Conservation (phyloP, 2,329 filamentous ascomycete species). For the Aspergillus brunneoviolaceus region DNA sequence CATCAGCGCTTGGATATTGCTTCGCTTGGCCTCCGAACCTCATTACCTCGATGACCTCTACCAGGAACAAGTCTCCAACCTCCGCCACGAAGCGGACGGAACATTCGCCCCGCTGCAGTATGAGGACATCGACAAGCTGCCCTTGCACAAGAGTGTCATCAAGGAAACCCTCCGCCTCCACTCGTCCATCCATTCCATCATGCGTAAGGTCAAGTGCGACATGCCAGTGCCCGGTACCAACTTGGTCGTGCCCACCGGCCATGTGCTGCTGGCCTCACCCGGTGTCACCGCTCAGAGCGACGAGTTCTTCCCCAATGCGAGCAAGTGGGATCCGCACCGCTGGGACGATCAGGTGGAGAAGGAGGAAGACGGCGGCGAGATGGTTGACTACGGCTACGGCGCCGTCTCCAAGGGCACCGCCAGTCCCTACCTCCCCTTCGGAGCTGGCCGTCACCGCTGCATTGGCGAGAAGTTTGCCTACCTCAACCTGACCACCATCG, state of each 20-base stretch:
- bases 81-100: conserved; percentile 36
- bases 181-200: conserved; percentile 69
- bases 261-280: conserved; percentile 78
- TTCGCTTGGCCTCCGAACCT: conserved; percentile 69
- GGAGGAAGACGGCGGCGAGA: conserved; percentile 52
- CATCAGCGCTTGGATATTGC: conserved; percentile 74
- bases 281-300: conserved; percentile 62
- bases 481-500: conserved; percentile 64
- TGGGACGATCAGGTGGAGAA: conserved; percentile 51
- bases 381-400: conserved; percentile 63
- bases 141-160: conserved; percentile 63
- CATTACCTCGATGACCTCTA: conserved; percentile 70
- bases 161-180: conserved; percentile 72
- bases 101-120: conserved; percentile 59
- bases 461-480: conserved; percentile 78
- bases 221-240: conserved; percentile 55
- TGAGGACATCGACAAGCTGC: conserved; percentile 59
- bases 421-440: conserved; percentile 69
- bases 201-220: conserved; percentile 70
- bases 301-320: conserved; percentile 61
- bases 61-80: conserved; percentile 60
- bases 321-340: conserved; percentile 61
- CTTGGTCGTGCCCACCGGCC: conserved; percentile 74
- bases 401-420: conserved; percentile 60
- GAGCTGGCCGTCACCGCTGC: conserved; percentile 70